These are phyloP conservation scores for Tricholoma terreum DNA, from an alignment of 768 basidiomycete species.

Conservation along the genomic window DNA sequence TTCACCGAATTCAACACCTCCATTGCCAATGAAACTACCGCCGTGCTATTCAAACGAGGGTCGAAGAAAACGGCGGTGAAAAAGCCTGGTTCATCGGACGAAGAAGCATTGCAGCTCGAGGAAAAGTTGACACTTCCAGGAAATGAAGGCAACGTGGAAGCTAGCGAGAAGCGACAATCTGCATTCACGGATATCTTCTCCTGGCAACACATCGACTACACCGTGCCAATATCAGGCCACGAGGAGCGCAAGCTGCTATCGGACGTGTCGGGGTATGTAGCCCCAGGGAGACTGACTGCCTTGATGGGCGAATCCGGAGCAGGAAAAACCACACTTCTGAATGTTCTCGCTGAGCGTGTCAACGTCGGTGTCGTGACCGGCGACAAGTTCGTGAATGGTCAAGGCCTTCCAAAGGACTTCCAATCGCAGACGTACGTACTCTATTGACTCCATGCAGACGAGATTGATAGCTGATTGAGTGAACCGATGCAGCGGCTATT, in stretches of 20 bases:
- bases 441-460: neutral
- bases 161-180: constrained; percentile 34
- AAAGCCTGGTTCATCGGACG: constrained; percentile 12
- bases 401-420: constrained; percentile 51
- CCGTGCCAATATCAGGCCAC: constrained; percentile 46
- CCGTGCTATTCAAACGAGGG: constrained; percentile 66
- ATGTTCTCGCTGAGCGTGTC: constrained; percentile 51
- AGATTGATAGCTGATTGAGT: neutral
- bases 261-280: constrained; percentile 75
- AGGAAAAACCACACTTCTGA: constrained; percentile 60
- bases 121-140: constrained; percentile 24
- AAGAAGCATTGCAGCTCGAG: constrained; percentile 32
- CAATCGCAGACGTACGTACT: constrained; percentile 51
- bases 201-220: constrained; percentile 72
- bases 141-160: constrained; percentile 19
- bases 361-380: constrained; percentile 47
- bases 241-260: constrained; percentile 55
- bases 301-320: constrained; percentile 64
- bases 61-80: constrained; percentile 25
- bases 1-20: constrained; percentile 56
- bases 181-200: constrained; percentile 67
- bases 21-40: constrained; percentile 31
- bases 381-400: constrained; percentile 54
- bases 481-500: constrained; percentile 57
- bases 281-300: constrained; percentile 77